A percentile compares a stretch with the other conserved stretches of the same genome.
phyloP scores from a whole-genome alignment of 441 rosid species.

The Gossypium davidsonii region DNA sequence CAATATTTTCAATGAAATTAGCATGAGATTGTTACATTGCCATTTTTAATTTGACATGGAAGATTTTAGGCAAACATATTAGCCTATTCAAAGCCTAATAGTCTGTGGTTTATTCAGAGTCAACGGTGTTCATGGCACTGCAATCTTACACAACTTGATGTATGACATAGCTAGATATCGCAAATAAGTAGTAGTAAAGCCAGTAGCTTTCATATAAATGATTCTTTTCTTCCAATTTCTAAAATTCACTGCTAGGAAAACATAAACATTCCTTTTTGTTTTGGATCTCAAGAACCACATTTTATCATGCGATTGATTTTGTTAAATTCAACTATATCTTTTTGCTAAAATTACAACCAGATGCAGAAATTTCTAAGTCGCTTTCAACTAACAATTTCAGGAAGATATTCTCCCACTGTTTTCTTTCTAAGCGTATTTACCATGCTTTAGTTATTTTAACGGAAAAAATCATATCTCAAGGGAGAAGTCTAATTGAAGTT shows the following conservation, averaged over 20 bases:
- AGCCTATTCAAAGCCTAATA: neutral
- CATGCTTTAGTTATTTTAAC: neutral
- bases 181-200: no score
- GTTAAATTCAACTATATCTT: neutral
- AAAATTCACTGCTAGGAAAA: no score
- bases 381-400: neutral
- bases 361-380: neutral
- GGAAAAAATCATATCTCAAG: neutral
- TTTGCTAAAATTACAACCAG: neutral
- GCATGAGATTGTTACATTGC: neutral
- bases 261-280: no score
- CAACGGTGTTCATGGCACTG: neutral
- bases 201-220: no score
- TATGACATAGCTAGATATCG: neutral
- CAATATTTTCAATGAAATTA: neutral
- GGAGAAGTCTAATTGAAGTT: neutral
- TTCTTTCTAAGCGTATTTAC: neutral
- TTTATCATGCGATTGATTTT: neutral
- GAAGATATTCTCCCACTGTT: neutral
- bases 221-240: no score
- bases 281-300: no score
- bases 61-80: neutral
- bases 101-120: neutral
- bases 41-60: neutral
- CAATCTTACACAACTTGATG: neutral